A percentile compares a stretch with the other conserved stretches of the same genome.
phyloP scores from a whole-genome alignment of 2,329 filamentous ascomycete species.

The Fusarium mangiferae region DNA sequence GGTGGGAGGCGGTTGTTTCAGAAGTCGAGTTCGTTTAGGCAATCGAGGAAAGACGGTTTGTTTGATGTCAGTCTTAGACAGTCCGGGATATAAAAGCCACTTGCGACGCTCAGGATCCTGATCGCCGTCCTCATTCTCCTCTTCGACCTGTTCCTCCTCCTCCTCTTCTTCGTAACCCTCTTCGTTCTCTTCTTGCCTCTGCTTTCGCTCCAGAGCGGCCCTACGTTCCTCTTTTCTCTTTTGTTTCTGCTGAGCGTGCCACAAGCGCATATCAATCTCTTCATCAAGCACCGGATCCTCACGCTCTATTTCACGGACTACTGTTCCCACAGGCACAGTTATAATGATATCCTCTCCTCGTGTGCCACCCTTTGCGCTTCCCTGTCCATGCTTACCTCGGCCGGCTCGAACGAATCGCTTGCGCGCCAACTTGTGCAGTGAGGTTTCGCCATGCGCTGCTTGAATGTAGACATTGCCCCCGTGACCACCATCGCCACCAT shows the following conservation, averaged over 20 bases:
- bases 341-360: slow-evolving; percentile 89
- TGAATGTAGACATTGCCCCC: slow-evolving; percentile 96
- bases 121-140: slow-evolving; percentile 54
- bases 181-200: slow-evolving; percentile 31
- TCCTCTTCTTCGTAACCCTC: slow-evolving; percentile 29
- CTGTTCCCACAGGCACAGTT: slow-evolving; percentile 90
- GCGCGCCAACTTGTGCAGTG: slow-evolving; percentile 88
- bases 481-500: slow-evolving; percentile 92
- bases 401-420: slow-evolving; percentile 79
- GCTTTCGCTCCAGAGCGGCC: slow-evolving; percentile 50
- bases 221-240: slow-evolving; percentile 44
- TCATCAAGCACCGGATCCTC: slow-evolving; percentile 81
- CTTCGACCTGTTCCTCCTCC: slow-evolving; percentile 29
- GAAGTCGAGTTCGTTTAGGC: slow-evolving; percentile 62
- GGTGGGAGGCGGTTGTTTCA: slow-evolving; percentile 77
- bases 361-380: slow-evolving; percentile 77
- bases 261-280: slow-evolving; percentile 49
- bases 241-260: slow-evolving; percentile 48
- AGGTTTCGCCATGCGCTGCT: slow-evolving; percentile 89
- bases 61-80: slow-evolving; percentile 74
- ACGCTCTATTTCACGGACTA: slow-evolving; percentile 84
- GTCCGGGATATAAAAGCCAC: slow-evolving; percentile 88
- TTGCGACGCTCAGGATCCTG: slow-evolving; percentile 70
- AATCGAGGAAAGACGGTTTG: slow-evolving; percentile 61
- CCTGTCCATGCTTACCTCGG: slow-evolving; percentile 81